phyloP scores from a whole-genome alignment of 331 rosid genomes.

The Acacia pycnantha region DNA sequence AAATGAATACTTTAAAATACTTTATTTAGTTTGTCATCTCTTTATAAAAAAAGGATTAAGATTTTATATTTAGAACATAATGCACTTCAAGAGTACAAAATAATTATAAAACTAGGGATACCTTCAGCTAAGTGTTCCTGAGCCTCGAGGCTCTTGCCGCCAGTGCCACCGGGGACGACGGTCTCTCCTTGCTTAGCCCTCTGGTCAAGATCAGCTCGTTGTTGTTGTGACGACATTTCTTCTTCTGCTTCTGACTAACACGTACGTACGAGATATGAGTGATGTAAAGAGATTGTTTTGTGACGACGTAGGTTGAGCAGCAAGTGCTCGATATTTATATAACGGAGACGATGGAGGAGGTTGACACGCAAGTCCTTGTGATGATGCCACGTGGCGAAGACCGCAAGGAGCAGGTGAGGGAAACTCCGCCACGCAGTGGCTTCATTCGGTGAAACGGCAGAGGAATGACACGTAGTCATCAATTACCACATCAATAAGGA shows the following conservation, averaged over 20 bases:
- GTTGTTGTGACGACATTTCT: slow-evolving; percentile 30
- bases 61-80: no score
- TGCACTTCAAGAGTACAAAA: no score
- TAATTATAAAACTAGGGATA: background rate
- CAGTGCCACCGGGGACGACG: slow-evolving; percentile 67
- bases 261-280: background rate
- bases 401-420: background rate
- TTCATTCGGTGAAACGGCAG: background rate
- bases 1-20: no score
- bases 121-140: slow-evolving; percentile 69
- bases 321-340: background rate
- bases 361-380: background rate
- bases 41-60: no score
- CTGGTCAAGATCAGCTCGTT: slow-evolving; percentile 46
- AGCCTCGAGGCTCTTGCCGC: slow-evolving; percentile 69
- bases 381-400: background rate
- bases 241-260: background rate
- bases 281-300: background rate
- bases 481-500: no score
- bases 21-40: no score
- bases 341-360: background rate
- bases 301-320: background rate
- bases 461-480: background rate
- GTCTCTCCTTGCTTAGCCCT: slow-evolving; percentile 68
- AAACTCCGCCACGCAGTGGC: background rate